These are phyloP conservation scores for Arthrinium puccinioides DNA, from an alignment of 2,329 filamentous ascomycete genomes.

Conservation along the genomic window DNA sequence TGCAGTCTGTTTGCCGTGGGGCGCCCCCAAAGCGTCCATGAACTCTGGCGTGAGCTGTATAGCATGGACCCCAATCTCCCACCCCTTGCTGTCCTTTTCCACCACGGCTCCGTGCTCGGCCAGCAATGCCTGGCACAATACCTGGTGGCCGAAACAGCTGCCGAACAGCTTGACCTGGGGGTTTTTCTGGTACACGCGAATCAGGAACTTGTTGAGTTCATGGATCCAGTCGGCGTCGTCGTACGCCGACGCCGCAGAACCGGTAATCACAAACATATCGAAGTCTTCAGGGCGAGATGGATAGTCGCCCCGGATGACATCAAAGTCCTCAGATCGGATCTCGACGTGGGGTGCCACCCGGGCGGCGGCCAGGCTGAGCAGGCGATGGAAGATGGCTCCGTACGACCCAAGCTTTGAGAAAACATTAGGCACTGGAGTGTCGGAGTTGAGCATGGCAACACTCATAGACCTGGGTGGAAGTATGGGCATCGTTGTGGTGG, in stretches of 20 bases:
- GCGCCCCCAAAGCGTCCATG: neutral
- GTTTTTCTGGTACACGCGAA: conserved; percentile 1
- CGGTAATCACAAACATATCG: conserved; percentile 3
- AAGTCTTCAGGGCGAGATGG: neutral
- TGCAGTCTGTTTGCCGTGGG: too few relatives aligned
- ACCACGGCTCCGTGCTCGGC: neutral
- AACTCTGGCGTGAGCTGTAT: neutral
- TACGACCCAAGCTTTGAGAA: too few relatives aligned
- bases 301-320: neutral
- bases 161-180: conserved; percentile 5
- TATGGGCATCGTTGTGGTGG: too few relatives aligned
- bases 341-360: neutral
- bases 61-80: conserved; percentile 5
- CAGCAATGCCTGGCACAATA: conserved; percentile 1
- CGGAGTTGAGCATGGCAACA: too few relatives aligned
- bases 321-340: neutral
- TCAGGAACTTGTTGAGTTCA: neutral
- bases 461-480: too few relatives aligned
- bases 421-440: too few relatives aligned
- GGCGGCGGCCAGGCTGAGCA: too few relatives aligned
- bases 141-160: conserved; percentile 6
- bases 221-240: conserved; percentile 4
- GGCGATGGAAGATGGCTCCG: too few relatives aligned
- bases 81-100: neutral
- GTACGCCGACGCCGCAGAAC: conserved; percentile 1